Percentiles rank a stretch among this genome's conserved stretches.
phyloP scores from a whole-genome alignment of 495 filamentous ascomycete species.

The Collariella sp. region DNA sequence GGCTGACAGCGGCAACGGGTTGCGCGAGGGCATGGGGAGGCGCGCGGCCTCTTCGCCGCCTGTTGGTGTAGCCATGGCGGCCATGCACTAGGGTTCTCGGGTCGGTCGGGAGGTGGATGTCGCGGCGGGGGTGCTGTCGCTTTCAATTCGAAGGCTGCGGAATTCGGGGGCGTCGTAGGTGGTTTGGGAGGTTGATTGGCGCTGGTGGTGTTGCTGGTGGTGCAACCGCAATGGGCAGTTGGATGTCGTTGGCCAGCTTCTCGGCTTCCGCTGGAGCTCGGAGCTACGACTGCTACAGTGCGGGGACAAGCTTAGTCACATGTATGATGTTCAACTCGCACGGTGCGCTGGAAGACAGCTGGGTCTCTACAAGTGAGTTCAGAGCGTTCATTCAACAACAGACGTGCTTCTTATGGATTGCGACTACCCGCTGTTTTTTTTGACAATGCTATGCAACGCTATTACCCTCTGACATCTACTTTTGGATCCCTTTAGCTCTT shows the following conservation, averaged over 20 bases:
- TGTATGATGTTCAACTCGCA: neutral
- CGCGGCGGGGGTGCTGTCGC: neutral
- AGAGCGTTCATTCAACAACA: too few relatives aligned
- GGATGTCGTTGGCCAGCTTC: neutral
- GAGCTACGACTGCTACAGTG: neutral
- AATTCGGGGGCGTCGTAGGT: too few relatives aligned
- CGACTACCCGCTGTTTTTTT: neutral
- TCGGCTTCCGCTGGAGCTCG: neutral
- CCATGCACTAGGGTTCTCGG: slow-evolving; percentile 16
- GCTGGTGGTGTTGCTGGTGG: neutral
- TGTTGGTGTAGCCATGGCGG: slow-evolving; percentile 28
- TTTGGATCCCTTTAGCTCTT: neutral
- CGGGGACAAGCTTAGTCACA: neutral
- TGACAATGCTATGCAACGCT: slow-evolving; percentile 3
- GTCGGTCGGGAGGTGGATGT: too few relatives aligned
- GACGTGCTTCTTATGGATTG: neutral
- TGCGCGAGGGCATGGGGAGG: slow-evolving; percentile 56
- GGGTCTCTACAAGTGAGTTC: too few relatives aligned
- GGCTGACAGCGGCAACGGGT: slow-evolving; percentile 86
- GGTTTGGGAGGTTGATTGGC: too few relatives aligned
- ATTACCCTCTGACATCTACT: slow-evolving; percentile 2
- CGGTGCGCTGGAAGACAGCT: neutral
- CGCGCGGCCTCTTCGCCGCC: slow-evolving; percentile 14
- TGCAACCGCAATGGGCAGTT: neutral
- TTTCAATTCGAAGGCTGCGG: too few relatives aligned